phyloP scores from a whole-genome alignment of 2,329 filamentous ascomycete species.

The Aspergillus tamarii region DNA sequence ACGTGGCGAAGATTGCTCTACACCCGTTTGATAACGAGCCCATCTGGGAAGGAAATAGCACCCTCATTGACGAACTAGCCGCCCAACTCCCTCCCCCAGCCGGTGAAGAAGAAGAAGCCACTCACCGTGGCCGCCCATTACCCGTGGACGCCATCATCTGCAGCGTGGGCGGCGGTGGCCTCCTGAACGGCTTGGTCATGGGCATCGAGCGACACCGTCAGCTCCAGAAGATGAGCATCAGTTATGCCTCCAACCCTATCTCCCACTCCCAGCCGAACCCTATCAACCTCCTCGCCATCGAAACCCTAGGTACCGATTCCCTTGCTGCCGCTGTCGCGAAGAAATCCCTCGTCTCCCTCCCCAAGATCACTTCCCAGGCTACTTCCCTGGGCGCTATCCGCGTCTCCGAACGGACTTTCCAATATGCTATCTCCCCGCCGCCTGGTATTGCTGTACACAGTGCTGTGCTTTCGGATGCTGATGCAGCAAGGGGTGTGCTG shows the following conservation, averaged over 20 bases:
- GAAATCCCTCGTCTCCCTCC: constrained; percentile 64
- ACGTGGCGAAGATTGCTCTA: constrained; percentile 45
- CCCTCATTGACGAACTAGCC: constrained; percentile 48
- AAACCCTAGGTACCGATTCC: constrained; percentile 74
- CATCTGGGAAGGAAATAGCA: constrained; percentile 51
- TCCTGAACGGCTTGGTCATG: constrained; percentile 75
- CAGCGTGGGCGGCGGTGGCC: constrained; percentile 77
- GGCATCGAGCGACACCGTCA: constrained; percentile 60
- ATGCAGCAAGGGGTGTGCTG: constrained; percentile 77
- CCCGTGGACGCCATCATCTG: constrained; percentile 73
- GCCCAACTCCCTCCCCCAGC: constrained; percentile 41
- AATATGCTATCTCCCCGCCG: constrained; percentile 58
- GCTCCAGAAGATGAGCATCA: constrained; percentile 35
- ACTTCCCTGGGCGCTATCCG: constrained; percentile 72
- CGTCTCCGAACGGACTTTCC: constrained; percentile 70
- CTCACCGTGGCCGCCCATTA: constrained; percentile 33
- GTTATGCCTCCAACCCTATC: constrained; percentile 15
- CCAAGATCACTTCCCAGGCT: constrained; percentile 74
- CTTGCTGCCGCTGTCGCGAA: constrained; percentile 63
- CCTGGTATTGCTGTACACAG: constrained; percentile 57
- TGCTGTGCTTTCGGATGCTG: constrained; percentile 70
- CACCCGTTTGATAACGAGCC: constrained; percentile 51
- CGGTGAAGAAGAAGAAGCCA: constrained; percentile 34
- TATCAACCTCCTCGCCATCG: constrained; percentile 68
- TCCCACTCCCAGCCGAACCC: constrained; percentile 28